Base-by-base conservation (phyloP, 345 rosid genomes). In the Ceriops tagal region DNA sequence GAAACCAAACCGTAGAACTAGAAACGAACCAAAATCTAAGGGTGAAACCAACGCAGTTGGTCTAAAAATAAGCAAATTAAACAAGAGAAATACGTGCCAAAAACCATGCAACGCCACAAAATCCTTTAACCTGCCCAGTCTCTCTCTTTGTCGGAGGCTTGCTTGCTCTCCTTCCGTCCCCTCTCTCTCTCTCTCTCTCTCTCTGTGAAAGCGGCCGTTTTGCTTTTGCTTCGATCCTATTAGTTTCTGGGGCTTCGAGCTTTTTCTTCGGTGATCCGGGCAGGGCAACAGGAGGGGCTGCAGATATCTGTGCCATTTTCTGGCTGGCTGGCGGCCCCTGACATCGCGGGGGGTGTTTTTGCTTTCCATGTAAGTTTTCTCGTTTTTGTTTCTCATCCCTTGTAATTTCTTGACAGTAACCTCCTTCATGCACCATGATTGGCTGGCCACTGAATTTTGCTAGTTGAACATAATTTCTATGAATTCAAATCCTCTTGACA, bases 31-130 rank as follows among this genome's bases (percentile, higher is more conserved):
- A 8, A 39, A 39, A 11, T 39, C 13, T 10, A 39, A 39, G 15
- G 10, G 46, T 39, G 46, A 39, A 39, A 43, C 18, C 49, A 43
- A 43, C 13, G 49, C 18, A 43, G 49, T 43, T 43, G 18, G 49
- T 43, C 49, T 43, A 43, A 43, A 43, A 43, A 11, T 43, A 43
- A 43, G 16, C 15, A 39, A 39, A 39, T 39, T 13, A 43, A 43
- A 3, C 49, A 51, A 60, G 32, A 49, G 72, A 61, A 49, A 61
- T 15, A 43, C 34, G n/a, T 22, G 51, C 72, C 72, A 60, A 51
- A 60, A 61, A 21, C 65, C 24, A 69, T 47, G 72, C 58, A 22
- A 1, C n/a, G 28, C 71, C 71, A 68, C 43, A 24, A 68, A 58
- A 43, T 1, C 64, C 53, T 58, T 27, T 58, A 32, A 20, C 57